A percentile compares a stretch with the other conserved stretches of the same genome.
phyloP scores from a whole-genome alignment of 352 stramenopile genomes.

The Phytophthora fragariae region DNA sequence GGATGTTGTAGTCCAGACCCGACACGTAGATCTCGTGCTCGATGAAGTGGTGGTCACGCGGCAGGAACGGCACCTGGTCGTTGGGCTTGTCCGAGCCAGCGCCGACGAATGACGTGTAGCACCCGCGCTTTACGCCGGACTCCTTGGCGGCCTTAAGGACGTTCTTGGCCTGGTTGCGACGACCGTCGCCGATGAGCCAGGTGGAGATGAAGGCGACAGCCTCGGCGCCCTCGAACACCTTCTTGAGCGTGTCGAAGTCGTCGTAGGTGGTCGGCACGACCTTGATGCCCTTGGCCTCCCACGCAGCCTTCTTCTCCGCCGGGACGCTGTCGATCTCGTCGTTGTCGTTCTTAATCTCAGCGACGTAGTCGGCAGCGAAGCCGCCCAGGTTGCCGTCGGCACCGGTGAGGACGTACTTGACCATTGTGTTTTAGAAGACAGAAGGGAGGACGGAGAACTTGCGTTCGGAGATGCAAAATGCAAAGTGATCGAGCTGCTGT shows the following conservation, averaged over 20 bases:
- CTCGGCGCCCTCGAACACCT: slow-evolving; percentile 28
- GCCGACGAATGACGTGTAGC: slow-evolving; percentile 29
- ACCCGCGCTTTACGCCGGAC: slow-evolving; percentile 29
- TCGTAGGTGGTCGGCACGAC: slow-evolving; percentile 34
- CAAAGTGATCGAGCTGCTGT: slow-evolving; percentile 14
- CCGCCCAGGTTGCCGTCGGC: slow-evolving; percentile 27
- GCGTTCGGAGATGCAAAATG: slow-evolving; percentile 21
- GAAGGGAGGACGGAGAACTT: slow-evolving; percentile 5
- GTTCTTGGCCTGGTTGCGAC: slow-evolving; percentile 34
- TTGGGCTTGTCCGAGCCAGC: slow-evolving; percentile 25
- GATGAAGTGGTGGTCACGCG: slow-evolving; percentile 39
- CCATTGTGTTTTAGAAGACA: neutral
- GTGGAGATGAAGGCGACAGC: slow-evolving; percentile 34
- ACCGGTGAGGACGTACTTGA: slow-evolving; percentile 29
- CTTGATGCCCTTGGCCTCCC: slow-evolving; percentile 27
- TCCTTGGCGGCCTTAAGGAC: slow-evolving; percentile 27
- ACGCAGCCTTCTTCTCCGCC: slow-evolving; percentile 19
- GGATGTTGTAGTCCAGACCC: slow-evolving; percentile 26
- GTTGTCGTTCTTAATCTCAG: slow-evolving; percentile 14
- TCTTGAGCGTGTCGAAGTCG: slow-evolving; percentile 31
- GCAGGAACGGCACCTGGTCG: slow-evolving; percentile 36
- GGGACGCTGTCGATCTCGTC: slow-evolving; percentile 22
- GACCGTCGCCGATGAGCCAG: slow-evolving; percentile 38
- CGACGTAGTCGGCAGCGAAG: slow-evolving; percentile 18
- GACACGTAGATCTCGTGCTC: slow-evolving; percentile 34